Evolutionary conservation across 495 filamentous ascomycete genomes (phyloP).

Genomic region (Pseudoneurospora amorphoporcata): DNA sequence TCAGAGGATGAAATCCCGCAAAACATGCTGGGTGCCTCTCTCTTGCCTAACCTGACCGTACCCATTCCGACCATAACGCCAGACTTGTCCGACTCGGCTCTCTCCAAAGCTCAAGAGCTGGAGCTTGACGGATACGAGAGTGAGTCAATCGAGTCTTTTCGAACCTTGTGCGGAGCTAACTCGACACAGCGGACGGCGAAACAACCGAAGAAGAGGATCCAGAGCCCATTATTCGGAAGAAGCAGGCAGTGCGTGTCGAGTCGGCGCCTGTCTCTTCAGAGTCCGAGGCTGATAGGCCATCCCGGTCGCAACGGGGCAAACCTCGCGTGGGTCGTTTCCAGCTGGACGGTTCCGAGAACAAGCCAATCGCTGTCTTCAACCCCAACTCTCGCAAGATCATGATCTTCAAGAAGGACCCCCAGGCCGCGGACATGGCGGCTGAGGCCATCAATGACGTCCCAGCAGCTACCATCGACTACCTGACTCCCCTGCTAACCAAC

Average conservation of each 20-base stretch:
- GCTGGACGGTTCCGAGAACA: conserved; percentile 46
- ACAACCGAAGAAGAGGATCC: conserved; percentile 76
- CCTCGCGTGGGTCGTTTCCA: conserved; percentile 45
- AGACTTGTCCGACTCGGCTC: conserved; percentile 9
- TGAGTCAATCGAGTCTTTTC: conserved; percentile 36
- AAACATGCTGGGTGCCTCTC: neutral
- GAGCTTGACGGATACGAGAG: conserved; percentile 71
- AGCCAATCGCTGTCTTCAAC: conserved; percentile 65
- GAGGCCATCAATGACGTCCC: conserved; percentile 20
- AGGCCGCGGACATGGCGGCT: conserved; percentile 31
- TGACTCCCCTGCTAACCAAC: conserved; percentile 49
- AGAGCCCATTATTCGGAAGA: conserved; percentile 45
- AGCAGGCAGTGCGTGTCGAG: conserved; percentile 34
- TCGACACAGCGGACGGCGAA: conserved; percentile 61
- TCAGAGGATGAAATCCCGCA: conserved; percentile 24
- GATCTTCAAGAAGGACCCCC: conserved; percentile 44
- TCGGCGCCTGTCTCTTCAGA: conserved; percentile 30
- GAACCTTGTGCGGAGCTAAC: conserved; percentile 42
- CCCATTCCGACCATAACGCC: conserved; percentile 27
- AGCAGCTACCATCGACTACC: conserved; percentile 24
- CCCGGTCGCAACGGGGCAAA: conserved; percentile 28
- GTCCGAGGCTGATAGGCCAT: conserved; percentile 32
- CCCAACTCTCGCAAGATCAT: conserved; percentile 60
- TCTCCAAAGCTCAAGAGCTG: conserved; percentile 31
- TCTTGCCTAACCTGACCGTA: conserved; percentile 6